Base-by-base conservation (phyloP, 495 filamentous ascomycete species). In the Aspergillus campestris region DNA sequence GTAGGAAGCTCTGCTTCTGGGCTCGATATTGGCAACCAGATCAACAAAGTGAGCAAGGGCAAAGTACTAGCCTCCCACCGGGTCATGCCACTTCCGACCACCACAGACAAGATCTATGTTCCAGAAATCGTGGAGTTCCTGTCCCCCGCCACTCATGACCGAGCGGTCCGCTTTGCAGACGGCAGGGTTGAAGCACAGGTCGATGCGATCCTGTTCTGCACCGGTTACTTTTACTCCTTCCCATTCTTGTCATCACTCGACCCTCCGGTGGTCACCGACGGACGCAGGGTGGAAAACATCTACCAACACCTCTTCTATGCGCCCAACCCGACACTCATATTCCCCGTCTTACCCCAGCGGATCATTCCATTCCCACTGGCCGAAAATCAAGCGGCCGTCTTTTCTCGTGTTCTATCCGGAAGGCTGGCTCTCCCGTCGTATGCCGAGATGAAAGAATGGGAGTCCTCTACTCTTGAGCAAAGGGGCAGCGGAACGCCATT, bases 301-400 rank as follows among this genome's bases (percentile, higher is more conserved):
- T 95, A 88, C 49, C 73, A 84, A 47, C 86, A 96, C 44, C 58
- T 95, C 5, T 84, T 95, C 59, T 82, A 84, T 56, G 81, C 76
- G 10, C 65, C 77, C 3, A 76, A 86, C 40, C 87, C 90, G 3
- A 91, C 88, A 0, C 66, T 98, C 4, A 83, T 80, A 2, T 89
- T 95, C 50, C 72, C 84, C 0, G 83, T 76, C 0, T 65, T 96
- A 14, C 78, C 82, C 3, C 83, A 87, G 49, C 83, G 85, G 49
- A 78, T 94, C 8, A 82, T 94, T 18, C 90, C 91, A 3, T 95
- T 95, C 55, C 82, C 85, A 3, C 54, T 89, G 6, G 69, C 80
- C 1, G 86, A 95, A 57, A 78, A 74, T n/a, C 90, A 95, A 58
- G 81, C 79, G 3, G 81, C 87, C 8, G 72, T 85, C 3, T 74